Conservation (phyloP, 1,284 basidiomycete species). For the Boletus albobrunnescens region DNA sequence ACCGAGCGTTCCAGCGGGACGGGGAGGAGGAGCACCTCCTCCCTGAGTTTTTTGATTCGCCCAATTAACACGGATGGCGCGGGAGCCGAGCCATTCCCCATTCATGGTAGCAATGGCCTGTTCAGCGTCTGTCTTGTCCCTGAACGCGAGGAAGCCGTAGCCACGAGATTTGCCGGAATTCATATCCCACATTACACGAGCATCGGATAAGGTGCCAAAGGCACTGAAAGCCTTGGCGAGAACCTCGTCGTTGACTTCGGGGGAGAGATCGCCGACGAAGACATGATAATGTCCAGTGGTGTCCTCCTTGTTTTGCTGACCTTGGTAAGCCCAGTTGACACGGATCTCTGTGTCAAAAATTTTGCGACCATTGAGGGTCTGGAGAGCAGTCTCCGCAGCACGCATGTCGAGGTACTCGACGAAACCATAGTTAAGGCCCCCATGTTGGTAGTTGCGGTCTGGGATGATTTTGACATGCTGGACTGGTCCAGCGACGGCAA, state of each 20-base stretch:
- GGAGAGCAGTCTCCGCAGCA: conserved; percentile 92
- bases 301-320: conserved; percentile 93
- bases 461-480: conserved; percentile 99
- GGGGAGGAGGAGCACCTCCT: conserved; percentile 40
- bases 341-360: conserved; percentile 97
- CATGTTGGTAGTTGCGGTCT: conserved; percentile 96
- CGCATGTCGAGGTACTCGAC: conserved; percentile 98
- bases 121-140: conserved; percentile 96
- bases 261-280: conserved; percentile 96
- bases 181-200: conserved; percentile 99
- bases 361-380: conserved; percentile 95
- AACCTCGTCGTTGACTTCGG: conserved; percentile 97
- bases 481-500: conserved; percentile 91
- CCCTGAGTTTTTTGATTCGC: conserved; percentile 97
- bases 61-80: conserved; percentile 99
- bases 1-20: conserved; percentile 45
- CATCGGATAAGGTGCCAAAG: conserved; percentile 93
- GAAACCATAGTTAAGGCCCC: conserved; percentile 97
- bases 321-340: conserved; percentile 98
- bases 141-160: conserved; percentile 90
- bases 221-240: conserved; percentile 93
- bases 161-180: conserved; percentile 96
- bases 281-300: conserved; percentile 95
- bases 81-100: conserved; percentile 96
- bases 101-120: conserved; percentile 99